Base-by-base conservation (phyloP, 2,329 filamentous ascomycete genomes). In the Geosmithia putterillii region DNA sequence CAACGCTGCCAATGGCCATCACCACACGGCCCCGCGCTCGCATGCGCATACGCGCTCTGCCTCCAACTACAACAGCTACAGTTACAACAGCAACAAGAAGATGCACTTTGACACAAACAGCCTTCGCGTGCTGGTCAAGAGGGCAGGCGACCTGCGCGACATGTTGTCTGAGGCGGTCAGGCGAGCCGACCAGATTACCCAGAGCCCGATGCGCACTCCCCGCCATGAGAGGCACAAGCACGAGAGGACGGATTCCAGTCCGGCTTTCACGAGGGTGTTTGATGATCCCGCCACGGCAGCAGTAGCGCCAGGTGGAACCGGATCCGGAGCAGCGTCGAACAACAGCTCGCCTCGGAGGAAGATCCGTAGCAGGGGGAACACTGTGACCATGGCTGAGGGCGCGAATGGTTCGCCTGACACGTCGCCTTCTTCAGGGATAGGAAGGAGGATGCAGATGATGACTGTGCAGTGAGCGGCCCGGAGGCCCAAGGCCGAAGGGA, bases 51-150 rank as follows among this genome's bases (percentile, higher is more conserved):
- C n/a, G n/a, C n/a, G n/a, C n/a, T n/a, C n/a, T n/a, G n/a, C n/a
- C n/a, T n/a, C n/a, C 10, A 62, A 69, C 38, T 12, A 32, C 28
- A 32, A 7, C 28, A 12, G 28, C 28, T 12, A 32, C 28, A 9
- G 15, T 14, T 14, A 32, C 10, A 9, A 32, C 28, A 32, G 28
- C 28, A 32, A 32, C 46, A 73, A 73, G 39, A 60, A 70, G 49
- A 55, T 82, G 52, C 79, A 80, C 46, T 83, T 83, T 48, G 79
- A 81, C 54, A 82, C 79, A 5, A 81, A 80, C 48, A 82, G 76
- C 56, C 66, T 83, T n/a, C 77, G 76, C 51, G 74, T 78, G 52
- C 62, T 83, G 43, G 79, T 83, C 34, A 77, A 76, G 54, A 69
- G 76, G 46, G 79, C 79, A 1, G 70, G 73, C 22, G 72, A 74